Percentiles rank a stretch among this genome's conserved stretches.
Conservation (phyloP, 805 yeast genomes). For the Kodamaea jinghongensis region DNA sequence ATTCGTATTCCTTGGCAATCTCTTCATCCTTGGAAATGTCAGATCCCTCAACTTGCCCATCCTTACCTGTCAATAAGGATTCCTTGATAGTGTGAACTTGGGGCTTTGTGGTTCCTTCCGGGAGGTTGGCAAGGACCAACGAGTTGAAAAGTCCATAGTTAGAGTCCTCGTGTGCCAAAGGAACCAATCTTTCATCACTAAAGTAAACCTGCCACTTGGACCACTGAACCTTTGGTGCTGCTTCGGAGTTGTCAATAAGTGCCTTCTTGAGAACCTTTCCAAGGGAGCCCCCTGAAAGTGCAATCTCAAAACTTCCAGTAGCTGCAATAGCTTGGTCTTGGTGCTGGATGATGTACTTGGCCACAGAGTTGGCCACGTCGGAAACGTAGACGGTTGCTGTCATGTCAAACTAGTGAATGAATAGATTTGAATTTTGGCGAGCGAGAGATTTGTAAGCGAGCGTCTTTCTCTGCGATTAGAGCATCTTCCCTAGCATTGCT, state of each 20-base stretch:
- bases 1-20: slow-evolving; percentile 64
- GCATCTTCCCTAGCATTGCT: no score
- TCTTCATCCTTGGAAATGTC: slow-evolving; percentile 42
- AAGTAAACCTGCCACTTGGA: slow-evolving; percentile 76
- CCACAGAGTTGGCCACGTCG: slow-evolving; percentile 67
- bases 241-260: slow-evolving; percentile 53
- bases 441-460: no score
- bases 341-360: slow-evolving; percentile 53
- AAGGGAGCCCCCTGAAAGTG: slow-evolving; percentile 89
- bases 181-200: slow-evolving; percentile 89
- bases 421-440: no score
- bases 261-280: slow-evolving; percentile 70
- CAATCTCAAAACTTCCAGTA: slow-evolving; percentile 57
- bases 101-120: slow-evolving; percentile 46
- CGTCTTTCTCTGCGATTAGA: no score
- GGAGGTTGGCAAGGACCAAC: slow-evolving; percentile 52
- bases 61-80: slow-evolving; percentile 51
- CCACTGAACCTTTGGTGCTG: slow-evolving; percentile 56
- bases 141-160: slow-evolving; percentile 77
- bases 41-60: slow-evolving; percentile 43
- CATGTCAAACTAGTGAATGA: slow-evolving; percentile 21
- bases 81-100: slow-evolving; percentile 66
- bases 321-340: slow-evolving; percentile 60
- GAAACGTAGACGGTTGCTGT: slow-evolving; percentile 45
- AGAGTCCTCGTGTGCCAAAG: slow-evolving; percentile 77